Conservation (phyloP, 176 grass and related monocot species). For the Musa troglodytarum region DNA sequence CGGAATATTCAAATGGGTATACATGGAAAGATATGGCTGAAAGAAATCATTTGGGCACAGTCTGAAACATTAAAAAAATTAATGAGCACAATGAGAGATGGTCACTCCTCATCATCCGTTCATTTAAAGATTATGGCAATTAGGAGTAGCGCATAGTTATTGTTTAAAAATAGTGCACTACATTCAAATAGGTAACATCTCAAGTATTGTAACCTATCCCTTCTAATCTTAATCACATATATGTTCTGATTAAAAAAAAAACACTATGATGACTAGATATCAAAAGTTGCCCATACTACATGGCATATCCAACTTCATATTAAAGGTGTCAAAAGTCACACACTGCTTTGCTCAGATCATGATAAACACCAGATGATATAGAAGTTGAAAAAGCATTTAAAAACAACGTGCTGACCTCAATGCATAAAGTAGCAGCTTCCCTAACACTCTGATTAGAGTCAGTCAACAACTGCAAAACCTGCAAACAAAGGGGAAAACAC, state of each 20-base stretch:
- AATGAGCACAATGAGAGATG: background rate
- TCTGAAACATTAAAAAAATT: background rate
- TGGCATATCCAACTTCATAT: background rate
- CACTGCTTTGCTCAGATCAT: background rate
- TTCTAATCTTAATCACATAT: too few relatives aligned
- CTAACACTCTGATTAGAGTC: conserved; percentile 88
- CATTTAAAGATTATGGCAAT: background rate
- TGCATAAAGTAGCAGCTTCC: conserved; percentile 80
- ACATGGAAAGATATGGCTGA: too few relatives aligned
- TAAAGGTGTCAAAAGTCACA: background rate
- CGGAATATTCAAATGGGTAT: too few relatives aligned
- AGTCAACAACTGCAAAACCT: conserved; percentile 87
- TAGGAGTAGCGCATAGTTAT: background rate
- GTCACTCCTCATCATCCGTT: background rate
- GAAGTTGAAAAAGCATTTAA: background rate
- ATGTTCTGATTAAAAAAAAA: too few relatives aligned
- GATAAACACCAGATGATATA: background rate
- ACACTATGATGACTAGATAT: too few relatives aligned
- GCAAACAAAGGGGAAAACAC: background rate
- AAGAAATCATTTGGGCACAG: background rate
- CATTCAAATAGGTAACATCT: background rate
- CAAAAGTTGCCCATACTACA: background rate
- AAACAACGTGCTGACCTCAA: conserved; percentile 44
- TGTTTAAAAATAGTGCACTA: background rate
- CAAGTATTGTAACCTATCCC: background rate